These are phyloP conservation scores for Hemileia vastatrix DNA, from an alignment of 1,284 basidiomycete genomes.

Conservation along the genomic window DNA sequence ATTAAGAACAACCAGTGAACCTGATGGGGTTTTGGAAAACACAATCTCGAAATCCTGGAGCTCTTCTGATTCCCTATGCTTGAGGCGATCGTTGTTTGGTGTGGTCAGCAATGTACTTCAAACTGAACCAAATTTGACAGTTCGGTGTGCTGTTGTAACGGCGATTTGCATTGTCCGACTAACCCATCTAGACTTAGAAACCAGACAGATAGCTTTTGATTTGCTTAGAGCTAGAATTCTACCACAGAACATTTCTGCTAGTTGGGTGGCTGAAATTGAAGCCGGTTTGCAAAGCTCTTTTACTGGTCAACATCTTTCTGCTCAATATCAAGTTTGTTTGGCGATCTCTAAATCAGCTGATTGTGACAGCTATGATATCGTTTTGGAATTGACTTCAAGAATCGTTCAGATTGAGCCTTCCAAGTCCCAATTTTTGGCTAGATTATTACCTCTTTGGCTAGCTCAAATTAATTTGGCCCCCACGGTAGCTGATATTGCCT, in stretches of 20 bases:
- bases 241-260: background rate
- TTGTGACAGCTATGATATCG: constrained; percentile 4
- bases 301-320: constrained; percentile 15
- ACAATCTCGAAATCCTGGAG: constrained; percentile 17
- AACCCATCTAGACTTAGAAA: constrained; percentile 11
- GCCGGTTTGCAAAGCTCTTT: constrained; percentile 13
- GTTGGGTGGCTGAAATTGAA: constrained; percentile 16
- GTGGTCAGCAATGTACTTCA: constrained; percentile 5
- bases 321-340: constrained; percentile 7
- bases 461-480: constrained; percentile 13
- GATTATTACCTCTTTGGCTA: constrained; percentile 20
- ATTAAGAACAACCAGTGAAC: constrained; percentile 12
- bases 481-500: constrained; percentile 5
- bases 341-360: constrained; percentile 6
- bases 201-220: constrained; percentile 17
- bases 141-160: constrained; percentile 6
- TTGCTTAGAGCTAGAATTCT: constrained; percentile 10
- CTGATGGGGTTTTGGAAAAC: constrained; percentile 17
- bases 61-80: constrained; percentile 4
- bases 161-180: constrained; percentile 19
- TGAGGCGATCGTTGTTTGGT: constrained; percentile 18
- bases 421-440: constrained; percentile 7
- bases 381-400: constrained; percentile 9
- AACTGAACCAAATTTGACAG: constrained; percentile 9
- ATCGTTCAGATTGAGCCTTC: constrained; percentile 17